Base-by-base conservation (phyloP, 768 basidiomycete genomes). In the Boletus reticuloceps region DNA sequence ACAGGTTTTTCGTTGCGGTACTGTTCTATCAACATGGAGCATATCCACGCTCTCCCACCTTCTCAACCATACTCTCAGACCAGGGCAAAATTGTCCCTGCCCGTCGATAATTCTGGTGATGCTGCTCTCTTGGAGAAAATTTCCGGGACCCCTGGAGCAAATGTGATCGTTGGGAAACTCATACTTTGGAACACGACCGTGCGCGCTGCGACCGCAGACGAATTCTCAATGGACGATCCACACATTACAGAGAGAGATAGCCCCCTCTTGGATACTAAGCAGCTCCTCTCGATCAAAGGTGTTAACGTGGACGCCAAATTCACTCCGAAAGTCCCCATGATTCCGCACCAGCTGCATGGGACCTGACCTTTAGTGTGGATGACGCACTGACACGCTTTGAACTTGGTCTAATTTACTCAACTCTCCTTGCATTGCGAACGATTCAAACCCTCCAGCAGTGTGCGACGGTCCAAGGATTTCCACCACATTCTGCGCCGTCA, bases 401-500 rank as follows among this genome's bases (percentile, higher is more conserved):
- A 61, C 70, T 91, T 51, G 80, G 82, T 16, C 84, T 88, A 65
- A 73, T 86, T 31, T 94, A 94, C 66, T 85, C 83, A 61, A 62
- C 76, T 16, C 74, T 94, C 41, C 78, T 92, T 46, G 89, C 85
- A 11, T 47, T 77, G 9, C 78, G 80, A 44, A 83, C 82, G 3
- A 31, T 88, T 14, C 70, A 75, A 56, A 65, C 69, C 1, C 65
- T 90, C 27, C 40, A 61, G 6, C 62, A 64, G 22, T 63, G 62
- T 54, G 54, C 54, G 37, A 51, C 42, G 27, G 32, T 61, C 31
- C 51, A 65, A 46, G 56, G 50, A 46, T 49, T 64, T 60, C 45
- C 56, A 12, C 61, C 59, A 11, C 63, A 32, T 47, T 65, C 54
- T 34, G 59, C 60, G 38, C 46, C 53, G 17, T 57, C 50, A 27